Conservation (phyloP, 2,329 filamentous ascomycete genomes). For the Plenodomus lindquistii region DNA sequence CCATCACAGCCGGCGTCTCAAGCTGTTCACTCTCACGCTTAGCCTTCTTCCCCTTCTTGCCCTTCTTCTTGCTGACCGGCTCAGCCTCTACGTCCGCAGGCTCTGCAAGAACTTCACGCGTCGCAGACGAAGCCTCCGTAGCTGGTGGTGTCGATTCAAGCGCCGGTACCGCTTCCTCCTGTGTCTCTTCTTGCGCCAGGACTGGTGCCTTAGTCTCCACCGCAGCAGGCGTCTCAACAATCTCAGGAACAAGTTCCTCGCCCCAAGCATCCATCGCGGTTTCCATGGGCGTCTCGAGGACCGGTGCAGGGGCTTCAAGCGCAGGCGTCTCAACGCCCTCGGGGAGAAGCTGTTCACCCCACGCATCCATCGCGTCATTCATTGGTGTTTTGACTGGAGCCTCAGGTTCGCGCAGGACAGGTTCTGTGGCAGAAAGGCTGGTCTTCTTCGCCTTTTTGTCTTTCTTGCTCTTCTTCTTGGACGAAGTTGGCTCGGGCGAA, state of each 20-base stretch:
- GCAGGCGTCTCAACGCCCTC: not conserved
- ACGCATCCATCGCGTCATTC: slow-evolving; percentile 1
- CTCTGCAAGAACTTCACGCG: not conserved
- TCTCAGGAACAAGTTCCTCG: no score
- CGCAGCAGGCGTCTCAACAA: not conserved
- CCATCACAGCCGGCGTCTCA: slow-evolving; percentile 9
- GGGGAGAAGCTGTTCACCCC: slow-evolving; percentile 6
- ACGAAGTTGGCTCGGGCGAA: slow-evolving; percentile 8
- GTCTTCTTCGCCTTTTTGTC: slow-evolving; percentile 28
- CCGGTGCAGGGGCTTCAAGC: not conserved
- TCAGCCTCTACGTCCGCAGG: not conserved
- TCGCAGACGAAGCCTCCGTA: not conserved
- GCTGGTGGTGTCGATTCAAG: no score
- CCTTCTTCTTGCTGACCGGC: slow-evolving; percentile 23
- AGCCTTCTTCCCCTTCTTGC: slow-evolving; percentile 33
- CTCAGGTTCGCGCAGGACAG: not conserved
- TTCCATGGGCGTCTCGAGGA: not conserved
- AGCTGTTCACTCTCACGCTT: slow-evolving; percentile 22
- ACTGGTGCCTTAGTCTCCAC: not conserved
- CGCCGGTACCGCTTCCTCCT: no score
- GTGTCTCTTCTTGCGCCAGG: no score
- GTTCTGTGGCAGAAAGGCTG: slow-evolving; percentile 7
- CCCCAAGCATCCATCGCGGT: not conserved
- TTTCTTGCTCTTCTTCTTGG: slow-evolving; percentile 31
- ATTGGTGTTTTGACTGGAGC: slow-evolving; percentile 1